Base-by-base conservation (phyloP, 371 early-diverging fungal species). In the Saksenaea oblongispora region DNA sequence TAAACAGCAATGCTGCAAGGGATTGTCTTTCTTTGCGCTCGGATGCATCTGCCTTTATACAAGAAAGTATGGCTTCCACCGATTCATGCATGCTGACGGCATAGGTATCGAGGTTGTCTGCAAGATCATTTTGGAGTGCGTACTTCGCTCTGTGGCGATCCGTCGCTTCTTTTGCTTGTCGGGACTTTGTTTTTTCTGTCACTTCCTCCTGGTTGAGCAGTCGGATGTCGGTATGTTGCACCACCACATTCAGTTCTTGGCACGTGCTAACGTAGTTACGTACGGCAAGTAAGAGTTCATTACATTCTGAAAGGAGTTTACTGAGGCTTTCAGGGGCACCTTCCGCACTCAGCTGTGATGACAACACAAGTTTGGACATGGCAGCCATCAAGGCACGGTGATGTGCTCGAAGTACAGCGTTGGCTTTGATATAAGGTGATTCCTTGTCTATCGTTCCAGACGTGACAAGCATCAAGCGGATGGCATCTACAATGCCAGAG, bases 401-500 rank as follows among this genome's bases (percentile, higher is more conserved):
- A 66, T 92, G 88, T 36, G 84, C 76, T 64, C 89, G 84, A 24
- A 97, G 79, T 13, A 82, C 70, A 15, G 80, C 71, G 67, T 91
- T 87, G 17, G 82, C 75, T 35, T 86, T 83, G 64, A 92, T 82
- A 57, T 85, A 69, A 4, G 83, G 69, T 0, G 89, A 79, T 34
- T 92, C 91, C 59, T 86, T 86, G 17, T 87, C 87, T 11, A 90
- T 82, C 1, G 92, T 89, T 10, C 91, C 91, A 13, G 92, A 89
- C 17, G 94, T 83, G 17, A 87, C 82, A 53, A 97, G 81, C 91
- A 97, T 90, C 56, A 86, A 84, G 24, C 93, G 89, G 56, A 95
- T 89, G 14, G 93, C 86, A 35, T 90, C 84, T 5, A 94, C 91
- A 18, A 95, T 83, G 18, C 68, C 66, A 2, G 80, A 70, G 39